Conservation (phyloP, 768 basidiomycete genomes). For the Lactifluus subvellereus region DNA sequence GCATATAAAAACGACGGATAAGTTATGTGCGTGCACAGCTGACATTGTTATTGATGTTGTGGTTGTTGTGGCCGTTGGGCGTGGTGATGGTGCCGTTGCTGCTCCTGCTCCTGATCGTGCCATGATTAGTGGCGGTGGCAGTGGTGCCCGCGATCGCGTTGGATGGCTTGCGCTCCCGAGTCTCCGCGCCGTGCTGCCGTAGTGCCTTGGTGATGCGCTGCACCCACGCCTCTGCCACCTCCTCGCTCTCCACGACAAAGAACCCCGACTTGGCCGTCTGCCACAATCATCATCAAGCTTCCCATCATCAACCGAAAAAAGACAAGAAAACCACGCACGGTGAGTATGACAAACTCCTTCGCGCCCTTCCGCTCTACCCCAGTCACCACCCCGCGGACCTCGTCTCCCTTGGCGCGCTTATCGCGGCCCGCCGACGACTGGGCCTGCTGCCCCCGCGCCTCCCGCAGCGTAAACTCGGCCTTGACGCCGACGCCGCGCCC, state of each 20-base stretch:
- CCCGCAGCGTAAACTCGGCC: conserved; percentile 44
- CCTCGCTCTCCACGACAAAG: conserved; percentile 18
- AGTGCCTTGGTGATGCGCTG: conserved; percentile 18
- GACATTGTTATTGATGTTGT: conserved; percentile 9
- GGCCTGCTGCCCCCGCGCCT: conserved; percentile 7
- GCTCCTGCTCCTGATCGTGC: background rate
- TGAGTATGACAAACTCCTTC: conserved; percentile 54
- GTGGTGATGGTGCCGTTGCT: background rate
- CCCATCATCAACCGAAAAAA: background rate
- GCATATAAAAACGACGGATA: conserved; percentile 19
- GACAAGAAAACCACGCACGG: conserved; percentile 38
- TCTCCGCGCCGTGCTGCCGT: background rate
- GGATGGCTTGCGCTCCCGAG: conserved; percentile 12
- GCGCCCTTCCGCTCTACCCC: conserved; percentile 50
- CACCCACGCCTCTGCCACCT: conserved; percentile 16
- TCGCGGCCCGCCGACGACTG: conserved; percentile 35
- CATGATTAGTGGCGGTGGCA: background rate
- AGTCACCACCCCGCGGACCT: conserved; percentile 34
- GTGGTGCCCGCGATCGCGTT: background rate
- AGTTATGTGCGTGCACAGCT: conserved; percentile 18
- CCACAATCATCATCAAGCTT: background rate
- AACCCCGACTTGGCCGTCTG: conserved; percentile 24
- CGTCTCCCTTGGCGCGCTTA: conserved; percentile 36
- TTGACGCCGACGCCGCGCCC: conserved; percentile 41
- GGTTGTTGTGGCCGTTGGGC: background rate